Percentiles rank a stretch among this genome's conserved stretches.
Evolutionary conservation across 305 asterid genomes (phyloP).

Genomic region (Monarda citriodora): DNA sequence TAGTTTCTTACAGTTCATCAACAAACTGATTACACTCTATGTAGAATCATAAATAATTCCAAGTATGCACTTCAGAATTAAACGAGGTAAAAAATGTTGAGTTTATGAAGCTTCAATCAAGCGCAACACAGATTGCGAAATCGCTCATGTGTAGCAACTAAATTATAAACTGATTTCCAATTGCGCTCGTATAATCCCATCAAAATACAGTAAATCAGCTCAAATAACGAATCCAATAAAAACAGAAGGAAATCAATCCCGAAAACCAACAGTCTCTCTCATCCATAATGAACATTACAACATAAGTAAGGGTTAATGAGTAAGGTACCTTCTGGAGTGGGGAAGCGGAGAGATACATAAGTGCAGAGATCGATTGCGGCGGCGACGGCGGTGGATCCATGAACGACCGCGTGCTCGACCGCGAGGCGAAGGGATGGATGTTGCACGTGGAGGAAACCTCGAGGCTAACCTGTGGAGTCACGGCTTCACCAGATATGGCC

Average conservation of each 20-base stretch:
- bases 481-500: too few relatives aligned
- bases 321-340: conserved; percentile 68
- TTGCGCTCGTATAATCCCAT: background rate
- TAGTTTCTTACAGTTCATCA: conserved; percentile 7
- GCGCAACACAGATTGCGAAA: conserved; percentile 6
- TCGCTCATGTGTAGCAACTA: background rate
- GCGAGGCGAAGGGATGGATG: too few relatives aligned
- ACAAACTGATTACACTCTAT: background rate
- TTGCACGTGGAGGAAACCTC: too few relatives aligned
- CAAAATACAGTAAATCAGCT: conserved; percentile 1
- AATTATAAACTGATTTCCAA: conserved; percentile 3
- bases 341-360: conserved; percentile 80
- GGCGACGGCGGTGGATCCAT: conserved; percentile 96
- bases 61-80: background rate
- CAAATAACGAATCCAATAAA: conserved; percentile 13
- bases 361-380: conserved; percentile 97
- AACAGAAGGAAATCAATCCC: background rate
- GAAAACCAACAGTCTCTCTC: background rate
- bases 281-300: conserved; percentile 8
- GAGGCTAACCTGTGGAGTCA: too few relatives aligned
- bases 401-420: conserved; percentile 99
- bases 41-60: background rate
- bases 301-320: background rate
- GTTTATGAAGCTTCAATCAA: conserved; percentile 12
- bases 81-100: conserved; percentile 4